A percentile compares a stretch with the other conserved stretches of the same genome.
These are phyloP conservation scores for Diaporthe sp. DNA, from an alignment of 2,329 filamentous ascomycete species.

Conservation along the genomic window DNA sequence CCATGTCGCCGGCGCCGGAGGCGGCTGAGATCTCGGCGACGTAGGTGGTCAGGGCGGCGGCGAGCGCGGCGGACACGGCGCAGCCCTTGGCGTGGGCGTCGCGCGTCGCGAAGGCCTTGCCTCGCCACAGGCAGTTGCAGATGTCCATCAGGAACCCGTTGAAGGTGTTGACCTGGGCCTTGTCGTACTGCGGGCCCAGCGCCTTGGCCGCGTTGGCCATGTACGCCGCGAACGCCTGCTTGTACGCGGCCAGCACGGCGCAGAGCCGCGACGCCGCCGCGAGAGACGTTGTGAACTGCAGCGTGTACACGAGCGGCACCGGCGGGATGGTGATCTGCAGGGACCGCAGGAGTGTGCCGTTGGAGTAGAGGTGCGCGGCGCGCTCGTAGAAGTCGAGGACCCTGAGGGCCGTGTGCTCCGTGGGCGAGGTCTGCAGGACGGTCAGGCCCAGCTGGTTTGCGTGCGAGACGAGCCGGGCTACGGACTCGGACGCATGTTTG, in stretches of 20 bases:
- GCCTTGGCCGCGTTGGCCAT: constrained; percentile 57
- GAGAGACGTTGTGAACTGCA: constrained; percentile 76
- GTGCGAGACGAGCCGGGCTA: constrained; percentile 61
- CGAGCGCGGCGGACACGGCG: constrained; percentile 57
- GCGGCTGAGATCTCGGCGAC: constrained; percentile 60
- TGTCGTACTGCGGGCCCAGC: constrained; percentile 62
- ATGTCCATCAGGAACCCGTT: constrained; percentile 91
- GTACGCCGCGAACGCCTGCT: constrained; percentile 78
- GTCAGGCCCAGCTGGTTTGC: constrained; percentile 71
- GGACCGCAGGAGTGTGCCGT: constrained; percentile 63
- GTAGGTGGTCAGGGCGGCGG: constrained; percentile 63
- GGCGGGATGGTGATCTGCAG: constrained; percentile 79
- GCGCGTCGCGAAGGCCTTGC: constrained; percentile 75
- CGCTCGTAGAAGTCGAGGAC: constrained; percentile 80
- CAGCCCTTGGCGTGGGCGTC: constrained; percentile 76
- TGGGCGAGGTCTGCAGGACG: constrained; percentile 67
- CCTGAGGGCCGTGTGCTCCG: constrained; percentile 62
- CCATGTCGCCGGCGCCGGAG: constrained; percentile 52
- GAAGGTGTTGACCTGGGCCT: constrained; percentile 76
- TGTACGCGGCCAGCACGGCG: constrained; percentile 79
- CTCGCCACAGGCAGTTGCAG: constrained; percentile 86
- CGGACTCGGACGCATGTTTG: constrained; percentile 52
- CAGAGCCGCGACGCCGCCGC: constrained; percentile 78
- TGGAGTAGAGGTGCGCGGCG: constrained; percentile 68
- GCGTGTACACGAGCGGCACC: constrained; percentile 76